phyloP scores from a whole-genome alignment of 441 rosid genomes.

The Pelargonium myrrhifolium region DNA sequence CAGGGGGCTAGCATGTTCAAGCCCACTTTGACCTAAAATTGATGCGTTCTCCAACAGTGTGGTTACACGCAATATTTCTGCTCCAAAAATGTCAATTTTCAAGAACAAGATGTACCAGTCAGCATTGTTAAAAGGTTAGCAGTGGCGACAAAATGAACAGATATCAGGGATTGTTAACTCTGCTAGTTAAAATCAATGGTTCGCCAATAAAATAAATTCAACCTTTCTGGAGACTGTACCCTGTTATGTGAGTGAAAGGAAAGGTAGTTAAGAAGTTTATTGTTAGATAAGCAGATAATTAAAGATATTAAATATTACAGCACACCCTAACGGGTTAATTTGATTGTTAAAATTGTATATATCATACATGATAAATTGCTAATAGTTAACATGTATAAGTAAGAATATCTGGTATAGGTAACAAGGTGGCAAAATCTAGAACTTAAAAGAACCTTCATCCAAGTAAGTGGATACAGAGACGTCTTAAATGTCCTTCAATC shows the following conservation, averaged over 20 bases:
- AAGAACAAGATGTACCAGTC: conserved; percentile 94
- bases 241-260: conserved; percentile 21
- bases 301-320: conserved; percentile 10
- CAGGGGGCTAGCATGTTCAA: conserved; percentile 97
- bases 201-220: conserved; percentile 32
- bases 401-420: no score
- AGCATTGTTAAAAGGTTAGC: conserved; percentile 80
- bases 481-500: no score
- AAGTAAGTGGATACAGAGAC: no score
- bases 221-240: conserved; percentile 26
- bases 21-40: conserved; percentile 97
- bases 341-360: no score
- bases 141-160: conserved; percentile 60
- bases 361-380: no score
- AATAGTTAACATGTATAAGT: no score
- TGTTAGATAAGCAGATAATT: conserved; percentile 8
- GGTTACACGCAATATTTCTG: conserved; percentile 99
- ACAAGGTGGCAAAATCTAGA: no score
- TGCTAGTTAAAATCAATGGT: conserved; percentile 46
- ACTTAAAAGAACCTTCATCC: no score
- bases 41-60: conserved; percentile 99
- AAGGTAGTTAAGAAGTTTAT: conserved; percentile 13
- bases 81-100: conserved; percentile 99
- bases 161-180: conserved; percentile 48
- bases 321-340: neutral